Base-by-base conservation (phyloP, 768 basidiomycete genomes). In the Russula compacta region DNA sequence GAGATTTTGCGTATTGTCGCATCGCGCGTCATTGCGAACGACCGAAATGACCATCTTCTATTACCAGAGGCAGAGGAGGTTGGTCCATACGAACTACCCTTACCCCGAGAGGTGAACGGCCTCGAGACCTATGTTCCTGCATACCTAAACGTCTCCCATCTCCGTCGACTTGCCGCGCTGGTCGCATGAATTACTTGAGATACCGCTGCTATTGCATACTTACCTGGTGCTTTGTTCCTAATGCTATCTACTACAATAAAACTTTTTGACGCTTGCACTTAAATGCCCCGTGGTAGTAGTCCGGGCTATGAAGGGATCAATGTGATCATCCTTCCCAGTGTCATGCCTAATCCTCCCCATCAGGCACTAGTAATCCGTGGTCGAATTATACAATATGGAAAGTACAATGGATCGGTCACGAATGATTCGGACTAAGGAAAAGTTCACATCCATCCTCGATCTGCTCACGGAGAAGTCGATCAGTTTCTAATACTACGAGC, bases 1-100 rank as follows among this genome's bases (percentile, higher is more conserved):
- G 95, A 98, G 76, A 98, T 99, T 64, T 79, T 99, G 42, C 88
- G 93, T 54, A 93, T 98, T 21, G 97, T 99, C 55, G 94, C 95
- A 44, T 91, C 94, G 38, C 83, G 97, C 52, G 95, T 99, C 56
- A 87, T 92, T 70, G 89, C 94, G 51, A 92, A 95, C 72, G 97
- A 98, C 76, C 87, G 93, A 68, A 94, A 92, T 71, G 97, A 99
- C 72, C 95, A 98, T 71, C 80, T 99, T 19, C 83, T 99, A 60
- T 85, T 99, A 35, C 95, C 95, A 33, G 97, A 98, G 73, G 92
- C 89, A 46, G 97, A 98, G 70, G 97, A 98, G 75, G 95, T 97
- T 21, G 92, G 93, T 32, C 88, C 92, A 53, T 98, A 92, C 71
- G 95, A 98, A 71, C 78, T 94, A 49, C 95, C 97, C 2, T 79